These are phyloP conservation scores for Didymella glomerata DNA, from an alignment of 2,329 filamentous ascomycete species.

Conservation along the genomic window DNA sequence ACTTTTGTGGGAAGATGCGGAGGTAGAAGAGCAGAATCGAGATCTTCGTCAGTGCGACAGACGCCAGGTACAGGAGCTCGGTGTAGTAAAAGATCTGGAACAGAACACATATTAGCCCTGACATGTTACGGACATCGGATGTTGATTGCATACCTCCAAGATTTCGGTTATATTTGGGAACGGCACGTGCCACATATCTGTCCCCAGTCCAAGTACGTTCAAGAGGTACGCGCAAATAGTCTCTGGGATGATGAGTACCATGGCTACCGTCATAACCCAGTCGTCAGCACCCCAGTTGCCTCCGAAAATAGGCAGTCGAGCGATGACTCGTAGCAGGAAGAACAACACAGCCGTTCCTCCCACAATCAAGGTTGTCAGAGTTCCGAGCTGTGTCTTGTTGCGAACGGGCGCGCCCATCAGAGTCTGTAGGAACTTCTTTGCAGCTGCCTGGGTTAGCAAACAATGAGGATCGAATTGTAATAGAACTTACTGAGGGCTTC, in stretches of 20 bases:
- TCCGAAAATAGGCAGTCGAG: conserved; percentile 47
- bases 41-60: conserved; percentile 23
- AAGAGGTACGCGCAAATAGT: conserved; percentile 15
- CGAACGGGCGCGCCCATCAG: conserved; percentile 47
- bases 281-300: conserved; percentile 53
- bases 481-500: conserved; percentile 38
- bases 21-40: conserved; percentile 45
- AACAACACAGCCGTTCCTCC: conserved; percentile 47
- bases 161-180: conserved; percentile 57
- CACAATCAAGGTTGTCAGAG: conserved; percentile 46
- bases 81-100: conserved; percentile 12
- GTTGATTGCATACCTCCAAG: conserved; percentile 37
- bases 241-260: conserved; percentile 16
- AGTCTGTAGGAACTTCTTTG: conserved; percentile 48
- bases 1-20: conserved; percentile 38
- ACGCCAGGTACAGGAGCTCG: conserved; percentile 9
- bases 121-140: background rate
- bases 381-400: conserved; percentile 49
- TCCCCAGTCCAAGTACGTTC: conserved; percentile 56
- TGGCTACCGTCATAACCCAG: conserved; percentile 42
- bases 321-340: conserved; percentile 47
- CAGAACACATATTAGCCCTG: background rate
- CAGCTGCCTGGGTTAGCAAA: conserved; percentile 34
- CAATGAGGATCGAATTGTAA: too few relatives aligned
- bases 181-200: conserved; percentile 61